Evolutionary conservation across 345 rosid genomes (phyloP), one percentile per base, ranked within the genome.

Genomic region (Salix arbutifolia): DNA sequence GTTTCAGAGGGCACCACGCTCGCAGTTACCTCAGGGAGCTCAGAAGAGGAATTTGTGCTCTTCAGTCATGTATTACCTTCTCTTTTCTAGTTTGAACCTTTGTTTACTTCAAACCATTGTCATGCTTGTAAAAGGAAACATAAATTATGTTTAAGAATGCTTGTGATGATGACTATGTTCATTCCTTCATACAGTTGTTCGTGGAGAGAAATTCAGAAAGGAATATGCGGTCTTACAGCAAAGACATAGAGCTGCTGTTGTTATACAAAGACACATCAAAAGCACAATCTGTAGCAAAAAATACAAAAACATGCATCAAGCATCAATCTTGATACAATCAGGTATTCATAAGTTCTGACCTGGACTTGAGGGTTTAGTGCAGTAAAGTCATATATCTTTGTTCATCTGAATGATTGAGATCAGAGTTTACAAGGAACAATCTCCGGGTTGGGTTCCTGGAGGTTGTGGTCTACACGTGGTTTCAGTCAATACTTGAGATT

Each of bases 1-100:
- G 91, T 85, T 96, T 96, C 80, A 91, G 98, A 86, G 98, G 97
- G 73, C 90, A 92, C 86, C 91, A 68, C 86, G 96, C 98, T 84
- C 95, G 99, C 19, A 62, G 82, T 69, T 75, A 65, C 78, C 77
- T 89, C 50, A 84, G 86, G 88, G 87, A 87, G 84, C 90, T 96
- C 77, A 87, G 70, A 82, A 89, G 82, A 73, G 97, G 91, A 76
- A 88, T 90, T 73, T 80, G 79, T 53, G 76, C 80, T 67, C 89
- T 96, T 52, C 99, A 96, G 77, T 93, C 99, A 90, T 91, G 99
- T 96, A 93, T 48, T 58, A 23, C 72, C 56, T 79, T 42, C 48
- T 75, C 67, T 66, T 79, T 33, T 58, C 50, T n/a, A 26, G 4
- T 46, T 35, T 74, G 44, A 74, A 60, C 68, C 56, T 58, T 30